Evolutionary conservation across 2,329 filamentous ascomycete species (phyloP).

Genomic region (Hypoxylon sp.): DNA sequence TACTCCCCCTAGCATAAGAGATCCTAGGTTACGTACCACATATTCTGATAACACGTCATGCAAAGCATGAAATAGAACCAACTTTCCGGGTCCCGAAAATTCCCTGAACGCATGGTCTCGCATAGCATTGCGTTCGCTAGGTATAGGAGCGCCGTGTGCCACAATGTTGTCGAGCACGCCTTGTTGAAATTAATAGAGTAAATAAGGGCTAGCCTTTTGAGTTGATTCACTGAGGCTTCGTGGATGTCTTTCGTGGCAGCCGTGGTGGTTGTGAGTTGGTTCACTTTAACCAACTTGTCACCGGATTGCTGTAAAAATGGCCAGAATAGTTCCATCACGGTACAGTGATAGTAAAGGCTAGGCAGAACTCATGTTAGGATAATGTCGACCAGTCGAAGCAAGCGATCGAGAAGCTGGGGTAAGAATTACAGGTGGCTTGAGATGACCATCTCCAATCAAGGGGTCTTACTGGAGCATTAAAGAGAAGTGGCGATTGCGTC

Average conservation of each 20-base stretch:
- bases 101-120: slow-evolving; percentile 36
- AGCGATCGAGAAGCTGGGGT: neutral
- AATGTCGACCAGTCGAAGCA: neutral
- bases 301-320: slow-evolving; percentile 35
- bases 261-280: slow-evolving; percentile 19
- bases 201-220: slow-evolving; percentile 38
- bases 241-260: slow-evolving; percentile 30
- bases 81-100: slow-evolving; percentile 31
- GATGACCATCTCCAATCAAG: neutral
- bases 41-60: slow-evolving; percentile 46
- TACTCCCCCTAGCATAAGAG: neutral
- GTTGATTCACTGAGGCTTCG: slow-evolving; percentile 41
- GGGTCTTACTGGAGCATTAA: slow-evolving; percentile 41
- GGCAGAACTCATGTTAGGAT: slow-evolving; percentile 25
- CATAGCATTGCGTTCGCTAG: slow-evolving; percentile 50
- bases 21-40: slow-evolving; percentile 37
- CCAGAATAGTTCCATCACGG: slow-evolving; percentile 42
- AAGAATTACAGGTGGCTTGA: neutral
- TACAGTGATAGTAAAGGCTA: slow-evolving; percentile 43
- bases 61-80: slow-evolving; percentile 50
- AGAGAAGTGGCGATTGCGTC: slow-evolving; percentile 33
- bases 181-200: slow-evolving; percentile 35
- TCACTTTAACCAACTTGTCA: slow-evolving; percentile 30
- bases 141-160: slow-evolving; percentile 50
- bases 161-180: slow-evolving; percentile 42